Base-by-base conservation (phyloP, 2,329 filamentous ascomycete genomes). In the Hymenoscyphus fructigenus region DNA sequence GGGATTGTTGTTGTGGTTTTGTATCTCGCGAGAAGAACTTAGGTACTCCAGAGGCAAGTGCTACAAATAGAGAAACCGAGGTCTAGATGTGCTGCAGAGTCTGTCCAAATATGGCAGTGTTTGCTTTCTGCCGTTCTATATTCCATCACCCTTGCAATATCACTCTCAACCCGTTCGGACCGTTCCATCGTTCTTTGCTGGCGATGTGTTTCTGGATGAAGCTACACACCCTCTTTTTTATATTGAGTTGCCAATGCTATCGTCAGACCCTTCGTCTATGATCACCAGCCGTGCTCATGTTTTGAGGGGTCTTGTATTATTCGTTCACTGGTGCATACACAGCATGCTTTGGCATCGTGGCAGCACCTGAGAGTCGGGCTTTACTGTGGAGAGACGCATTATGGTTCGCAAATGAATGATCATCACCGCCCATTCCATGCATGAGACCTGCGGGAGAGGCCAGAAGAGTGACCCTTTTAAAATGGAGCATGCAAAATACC, bases 331-430 rank as follows among this genome's bases (percentile, higher is more conserved):
- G 41, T 58, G 53, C 66, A 65, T 66, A 72, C 67, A 64, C 62
- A 62, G 66, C 63, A 72, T 71, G 68, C 67, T 72, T 66, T 70
- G 68, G 47, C 70, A 69, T 73, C 72, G 71, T 74, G 72, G 71
- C 71, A 72, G 64, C 65, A 65, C 58, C 47, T 59, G 55, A 64
- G 65, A 12, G 44, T 55, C 62, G 62, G 63, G 50, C 63, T 63
- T 58, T 41, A 60, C 63, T 59, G 64, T 62, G 60, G 60, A 56
- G 60, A 65, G 64, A 53, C 61, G 53, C 63, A 50, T 60, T 68
- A 67, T 72, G 68, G 67, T 67, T 71, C 67, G 66, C 67, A 66
- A 38, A 57, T 53, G 61, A 57, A 23, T 26, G 47, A 53, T 26
- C 20, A 53, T 53, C 47, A 26, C 20, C 23, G 47, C 47, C 47